Conservation (phyloP, 139 green algal genomes). For the Haematococcus lacustris region DNA sequence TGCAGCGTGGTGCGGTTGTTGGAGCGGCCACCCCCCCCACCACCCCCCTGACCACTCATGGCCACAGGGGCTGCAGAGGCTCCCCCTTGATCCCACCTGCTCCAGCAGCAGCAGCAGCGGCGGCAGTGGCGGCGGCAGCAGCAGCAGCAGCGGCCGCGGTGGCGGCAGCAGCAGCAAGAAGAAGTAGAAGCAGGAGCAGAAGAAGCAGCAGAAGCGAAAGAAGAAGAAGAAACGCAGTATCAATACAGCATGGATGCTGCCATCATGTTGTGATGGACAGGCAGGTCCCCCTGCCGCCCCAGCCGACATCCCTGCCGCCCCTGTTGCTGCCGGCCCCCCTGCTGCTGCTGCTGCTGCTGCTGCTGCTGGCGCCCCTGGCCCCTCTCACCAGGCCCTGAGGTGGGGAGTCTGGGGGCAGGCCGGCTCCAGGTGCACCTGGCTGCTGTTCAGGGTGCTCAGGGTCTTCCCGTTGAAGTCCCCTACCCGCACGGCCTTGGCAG, state of each 20-base stretch:
- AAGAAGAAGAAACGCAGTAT: neutral
- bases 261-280: neutral
- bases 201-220: no score
- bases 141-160: no score
- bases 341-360: no score
- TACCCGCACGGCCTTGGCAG: conserved; percentile 74
- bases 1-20: conserved; percentile 60
- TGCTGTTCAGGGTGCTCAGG: conserved; percentile 65
- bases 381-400: conserved; percentile 55
- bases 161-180: neutral
- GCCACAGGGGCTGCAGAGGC: no score
- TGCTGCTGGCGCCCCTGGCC: no score
- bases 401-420: conserved; percentile 49
- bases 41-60: no score
- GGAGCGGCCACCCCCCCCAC: conserved; percentile 32
- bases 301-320: neutral
- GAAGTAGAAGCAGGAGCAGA: no score
- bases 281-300: neutral
- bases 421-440: conserved; percentile 64
- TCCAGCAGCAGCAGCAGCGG: no score
- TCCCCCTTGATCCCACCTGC: no score
- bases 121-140: no score
- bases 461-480: conserved; percentile 94
- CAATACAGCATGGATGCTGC: neutral
- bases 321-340: no score